A percentile compares a stretch with the other conserved stretches of the same genome.
These are phyloP conservation scores for Pichia heedii DNA, from an alignment of 805 yeast genomes.

Conservation along the genomic window DNA sequence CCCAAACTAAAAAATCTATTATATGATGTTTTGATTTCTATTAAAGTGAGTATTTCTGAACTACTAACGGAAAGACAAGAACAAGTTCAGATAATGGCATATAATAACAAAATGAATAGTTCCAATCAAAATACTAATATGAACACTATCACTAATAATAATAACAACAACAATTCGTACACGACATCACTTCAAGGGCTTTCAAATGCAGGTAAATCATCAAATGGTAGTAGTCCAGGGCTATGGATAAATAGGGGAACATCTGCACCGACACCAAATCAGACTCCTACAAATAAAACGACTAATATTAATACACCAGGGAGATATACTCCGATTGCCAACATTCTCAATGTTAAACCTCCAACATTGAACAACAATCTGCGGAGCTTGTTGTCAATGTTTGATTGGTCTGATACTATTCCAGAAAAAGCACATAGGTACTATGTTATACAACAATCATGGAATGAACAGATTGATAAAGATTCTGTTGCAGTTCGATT, in stretches of 20 bases:
- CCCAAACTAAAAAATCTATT: conserved; percentile 46
- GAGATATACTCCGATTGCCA: conserved; percentile 8
- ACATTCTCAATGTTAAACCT: conserved; percentile 24
- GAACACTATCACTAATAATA: conserved; percentile 17
- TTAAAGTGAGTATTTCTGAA: conserved; percentile 34
- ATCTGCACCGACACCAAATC: conserved; percentile 5
- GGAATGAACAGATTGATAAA: conserved; percentile 11
- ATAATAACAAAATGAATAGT: too few relatives aligned
- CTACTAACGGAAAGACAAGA: conserved; percentile 9
- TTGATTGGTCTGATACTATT: conserved; percentile 19
- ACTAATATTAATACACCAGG: neutral
- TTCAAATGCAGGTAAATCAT: neutral
- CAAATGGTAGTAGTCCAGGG: neutral
- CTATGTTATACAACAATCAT: conserved; percentile 16
- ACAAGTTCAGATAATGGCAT: neutral
- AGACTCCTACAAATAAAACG: conserved; percentile 3
- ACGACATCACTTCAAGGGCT: neutral
- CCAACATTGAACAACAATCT: conserved; percentile 27
- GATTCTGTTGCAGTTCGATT: conserved; percentile 27
- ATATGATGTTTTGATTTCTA: conserved; percentile 49
- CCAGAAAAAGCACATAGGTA: conserved; percentile 14
- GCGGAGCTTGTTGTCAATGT: conserved; percentile 18
- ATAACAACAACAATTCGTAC: conserved; percentile 4
- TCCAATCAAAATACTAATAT: conserved; percentile 13
- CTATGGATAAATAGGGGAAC: conserved; percentile 9